These are phyloP conservation scores for Podaxis sp. DNA, from an alignment of 768 basidiomycete species.

Conservation along the genomic window DNA sequence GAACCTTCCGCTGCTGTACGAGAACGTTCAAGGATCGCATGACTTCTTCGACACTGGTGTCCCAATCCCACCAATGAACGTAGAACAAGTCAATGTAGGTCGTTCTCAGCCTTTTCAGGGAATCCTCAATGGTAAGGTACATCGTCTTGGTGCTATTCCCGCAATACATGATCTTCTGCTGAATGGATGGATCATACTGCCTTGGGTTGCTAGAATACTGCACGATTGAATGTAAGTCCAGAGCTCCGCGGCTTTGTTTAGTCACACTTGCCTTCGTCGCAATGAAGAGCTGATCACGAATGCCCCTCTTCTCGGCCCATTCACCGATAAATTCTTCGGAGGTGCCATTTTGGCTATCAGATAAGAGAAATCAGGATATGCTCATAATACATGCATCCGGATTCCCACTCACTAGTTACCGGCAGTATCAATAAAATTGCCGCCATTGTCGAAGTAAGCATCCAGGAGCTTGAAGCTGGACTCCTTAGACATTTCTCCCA, in stretches of 20 bases:
- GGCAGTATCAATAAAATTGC: constrained; percentile 49
- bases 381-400: not conserved
- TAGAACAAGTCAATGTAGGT: constrained; percentile 33
- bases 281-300: constrained; percentile 49
- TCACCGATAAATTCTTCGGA: constrained; percentile 53
- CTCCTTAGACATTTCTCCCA: constrained; percentile 40
- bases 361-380: not conserved
- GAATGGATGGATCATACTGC: constrained; percentile 21
- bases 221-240: not conserved
- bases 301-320: constrained; percentile 44
- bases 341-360: constrained; percentile 45
- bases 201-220: constrained; percentile 32
- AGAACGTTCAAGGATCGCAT: constrained; percentile 55
- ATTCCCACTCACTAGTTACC: constrained; percentile 35
- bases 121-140: constrained; percentile 35
- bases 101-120: constrained; percentile 40
- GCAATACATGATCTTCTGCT: constrained; percentile 29
- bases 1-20: constrained; percentile 49
- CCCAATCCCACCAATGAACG: constrained; percentile 51
- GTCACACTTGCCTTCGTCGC: constrained; percentile 35
- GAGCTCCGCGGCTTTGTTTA: not conserved
- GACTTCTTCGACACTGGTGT: constrained; percentile 52
- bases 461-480: constrained; percentile 43
- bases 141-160: constrained; percentile 48
- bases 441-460: constrained; percentile 39